Evolutionary conservation across 2,329 filamentous ascomycete species (phyloP).

Genomic region (Akanthomyces muscarius): DNA sequence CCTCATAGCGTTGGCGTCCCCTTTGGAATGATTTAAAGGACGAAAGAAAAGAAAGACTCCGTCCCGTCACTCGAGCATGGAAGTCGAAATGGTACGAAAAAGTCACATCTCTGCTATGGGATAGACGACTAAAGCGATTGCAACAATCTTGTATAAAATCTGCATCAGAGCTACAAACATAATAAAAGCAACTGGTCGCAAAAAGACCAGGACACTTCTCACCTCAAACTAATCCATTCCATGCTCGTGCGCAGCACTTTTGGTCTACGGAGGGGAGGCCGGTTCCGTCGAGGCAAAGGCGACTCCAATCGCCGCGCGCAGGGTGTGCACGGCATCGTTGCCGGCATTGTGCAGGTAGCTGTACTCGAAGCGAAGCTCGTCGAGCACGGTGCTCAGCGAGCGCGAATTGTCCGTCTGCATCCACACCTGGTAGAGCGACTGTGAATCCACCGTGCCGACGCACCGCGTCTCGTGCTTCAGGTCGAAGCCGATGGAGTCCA

Average conservation of each 20-base stretch:
- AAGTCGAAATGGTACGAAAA: not conserved
- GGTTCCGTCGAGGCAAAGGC: conserved; percentile 26
- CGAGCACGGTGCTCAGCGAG: conserved; percentile 58
- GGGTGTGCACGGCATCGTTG: conserved; percentile 78
- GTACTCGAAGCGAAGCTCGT: conserved; percentile 57
- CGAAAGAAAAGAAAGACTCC: not conserved
- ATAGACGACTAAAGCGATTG: not conserved
- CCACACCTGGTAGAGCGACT: conserved; percentile 63
- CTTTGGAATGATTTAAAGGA: conserved; percentile 30
- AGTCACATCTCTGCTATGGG: not conserved
- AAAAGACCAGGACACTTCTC: conserved; percentile 7
- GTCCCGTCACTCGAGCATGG: not conserved
- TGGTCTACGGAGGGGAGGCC: conserved; percentile 15
- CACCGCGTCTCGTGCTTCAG: conserved; percentile 48
- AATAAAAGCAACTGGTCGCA: not conserved
- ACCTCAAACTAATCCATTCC: not conserved
- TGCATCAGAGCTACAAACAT: conserved; percentile 7
- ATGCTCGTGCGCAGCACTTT: not conserved
- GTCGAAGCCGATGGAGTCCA: conserved; percentile 62
- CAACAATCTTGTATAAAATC: conserved; percentile 6
- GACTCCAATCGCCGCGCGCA: conserved; percentile 64
- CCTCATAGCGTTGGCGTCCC: conserved; percentile 45
- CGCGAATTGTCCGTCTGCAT: conserved; percentile 48
- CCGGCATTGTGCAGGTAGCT: conserved; percentile 79
- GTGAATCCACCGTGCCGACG: conserved; percentile 68